Base-by-base conservation (phyloP, 75 land plant species). In the Ceratopteris richardii region DNA sequence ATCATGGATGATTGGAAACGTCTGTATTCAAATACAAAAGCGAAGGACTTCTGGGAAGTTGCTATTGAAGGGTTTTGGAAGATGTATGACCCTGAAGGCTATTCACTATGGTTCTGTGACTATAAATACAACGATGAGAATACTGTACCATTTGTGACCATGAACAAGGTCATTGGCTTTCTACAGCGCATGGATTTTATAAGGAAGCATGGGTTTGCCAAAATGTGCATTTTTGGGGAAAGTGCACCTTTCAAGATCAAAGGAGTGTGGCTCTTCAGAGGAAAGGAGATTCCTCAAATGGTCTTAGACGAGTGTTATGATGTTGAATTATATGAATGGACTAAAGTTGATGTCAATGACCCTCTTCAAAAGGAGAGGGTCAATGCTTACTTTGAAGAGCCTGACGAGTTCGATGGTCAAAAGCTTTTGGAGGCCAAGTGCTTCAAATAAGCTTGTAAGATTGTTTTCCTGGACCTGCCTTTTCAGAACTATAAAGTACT, bases 251-350 rank as follows among this genome's bases (percentile, higher is more conserved):
- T 31, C 76, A 89, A 89, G 69, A 83, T 93, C 51, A 82, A 83
- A 71, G 98, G 98, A 14, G 63, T 89, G 66, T 93, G 98, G 98
- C 85, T 93, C 14, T 93, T 93, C 90, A 83, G 96, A 10, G 96
- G 98, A 7, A 56, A 58, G 7, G 98, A 93, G 39, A 81, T 93
- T n/a, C 95, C 95, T 4, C 74, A 80, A 55, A 76, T 84, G 62
- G 84, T 93, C 5, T 29, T 82, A 41, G 90, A 93, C 13, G 98
- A 93, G 62, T 80, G 82, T 54, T 85, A 82, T 27, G 95, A 88
- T 62, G 76, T 80, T 77, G 95, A 85, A 70, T 76, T 93, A 13
- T 88, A 85, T 30, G 79, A 92, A 22, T 92, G 97, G 95, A 80
- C 51, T 0, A 88, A 92, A 70, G 97, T 82, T 4, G 97, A 92